phyloP scores from a whole-genome alignment of 106 monocot genomes.

The Dendrobium chrysotoxum region DNA sequence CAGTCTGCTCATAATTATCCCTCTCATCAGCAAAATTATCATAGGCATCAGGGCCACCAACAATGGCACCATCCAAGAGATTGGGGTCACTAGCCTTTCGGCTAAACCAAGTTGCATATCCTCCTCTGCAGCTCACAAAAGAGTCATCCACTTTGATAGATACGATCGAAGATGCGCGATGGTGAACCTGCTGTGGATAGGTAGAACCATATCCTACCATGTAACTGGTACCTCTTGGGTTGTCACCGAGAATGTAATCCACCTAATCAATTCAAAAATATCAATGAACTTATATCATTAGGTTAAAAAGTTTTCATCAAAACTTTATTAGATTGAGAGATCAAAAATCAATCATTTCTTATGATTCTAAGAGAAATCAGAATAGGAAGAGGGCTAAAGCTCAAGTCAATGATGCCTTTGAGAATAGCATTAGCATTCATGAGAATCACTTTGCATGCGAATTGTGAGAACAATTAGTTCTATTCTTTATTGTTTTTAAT shows the following conservation, averaged over 20 bases:
- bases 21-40: conserved; percentile 84
- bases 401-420: no score
- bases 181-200: conserved; percentile 86
- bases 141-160: conserved; percentile 66
- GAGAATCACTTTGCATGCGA: no score
- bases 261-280: conserved; percentile 23
- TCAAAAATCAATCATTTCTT: no score
- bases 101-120: conserved; percentile 65
- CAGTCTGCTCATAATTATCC: conserved; percentile 84
- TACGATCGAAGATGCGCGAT: conserved; percentile 84
- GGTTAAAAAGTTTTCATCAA: no score
- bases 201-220: conserved; percentile 90
- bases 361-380: background rate
- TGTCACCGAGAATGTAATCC: conserved; percentile 86
- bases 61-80: conserved; percentile 75
- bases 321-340: no score
- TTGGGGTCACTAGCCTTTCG: conserved; percentile 66
- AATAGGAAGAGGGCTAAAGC: no score
- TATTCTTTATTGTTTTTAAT: no score
- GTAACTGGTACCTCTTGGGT: conserved; percentile 92
- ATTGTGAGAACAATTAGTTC: no score
- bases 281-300: no score
- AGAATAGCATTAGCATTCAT: no score
- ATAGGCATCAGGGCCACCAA: conserved; percentile 79
- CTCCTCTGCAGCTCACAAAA: conserved; percentile 76